A percentile compares a stretch with the other conserved stretches of the same genome.
These are phyloP conservation scores for Penicillium verrucosum DNA, from an alignment of 2,329 filamentous ascomycete species.

Conservation along the genomic window DNA sequence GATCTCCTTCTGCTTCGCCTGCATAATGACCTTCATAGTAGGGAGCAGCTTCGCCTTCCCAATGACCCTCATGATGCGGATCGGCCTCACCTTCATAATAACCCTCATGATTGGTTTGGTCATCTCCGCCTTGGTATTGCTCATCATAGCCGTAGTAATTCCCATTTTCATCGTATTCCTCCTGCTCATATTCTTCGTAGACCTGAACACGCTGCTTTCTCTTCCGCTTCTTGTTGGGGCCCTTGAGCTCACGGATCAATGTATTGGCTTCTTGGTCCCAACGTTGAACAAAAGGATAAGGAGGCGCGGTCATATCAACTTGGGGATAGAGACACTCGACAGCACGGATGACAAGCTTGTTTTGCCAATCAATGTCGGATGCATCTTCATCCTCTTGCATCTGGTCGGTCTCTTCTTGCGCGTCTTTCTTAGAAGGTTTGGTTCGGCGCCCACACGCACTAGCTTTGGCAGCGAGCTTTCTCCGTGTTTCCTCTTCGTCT, in stretches of 20 bases:
- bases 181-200: conserved; percentile 41
- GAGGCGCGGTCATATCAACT: conserved; percentile 68
- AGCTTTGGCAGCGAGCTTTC: conserved; percentile 57
- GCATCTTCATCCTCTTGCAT: conserved; percentile 37
- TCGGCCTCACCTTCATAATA: conserved; percentile 22
- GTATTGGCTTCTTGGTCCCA: conserved; percentile 75
- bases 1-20: conserved; percentile 19
- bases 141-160: conserved; percentile 38
- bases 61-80: not conserved
- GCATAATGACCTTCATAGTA: conserved; percentile 23
- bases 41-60: not conserved
- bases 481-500: conserved; percentile 63
- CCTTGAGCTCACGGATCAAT: conserved; percentile 41
- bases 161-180: conserved; percentile 38
- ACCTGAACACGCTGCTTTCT: conserved; percentile 53
- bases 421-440: not conserved
- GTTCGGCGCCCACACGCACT: conserved; percentile 22
- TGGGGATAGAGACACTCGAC: conserved; percentile 79
- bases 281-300: conserved; percentile 84
- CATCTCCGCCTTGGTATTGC: conserved; percentile 35
- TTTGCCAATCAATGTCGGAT: conserved; percentile 66
- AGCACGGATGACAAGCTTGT: conserved; percentile 70
- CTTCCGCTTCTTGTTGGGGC: conserved; percentile 37
- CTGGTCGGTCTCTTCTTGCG: not conserved
- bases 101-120: conserved; percentile 8